Evolutionary conservation across 1,139 yeast genomes (phyloP), one percentile per base, ranked within the genome.

Genomic region (Lodderomyces beijingensis): DNA sequence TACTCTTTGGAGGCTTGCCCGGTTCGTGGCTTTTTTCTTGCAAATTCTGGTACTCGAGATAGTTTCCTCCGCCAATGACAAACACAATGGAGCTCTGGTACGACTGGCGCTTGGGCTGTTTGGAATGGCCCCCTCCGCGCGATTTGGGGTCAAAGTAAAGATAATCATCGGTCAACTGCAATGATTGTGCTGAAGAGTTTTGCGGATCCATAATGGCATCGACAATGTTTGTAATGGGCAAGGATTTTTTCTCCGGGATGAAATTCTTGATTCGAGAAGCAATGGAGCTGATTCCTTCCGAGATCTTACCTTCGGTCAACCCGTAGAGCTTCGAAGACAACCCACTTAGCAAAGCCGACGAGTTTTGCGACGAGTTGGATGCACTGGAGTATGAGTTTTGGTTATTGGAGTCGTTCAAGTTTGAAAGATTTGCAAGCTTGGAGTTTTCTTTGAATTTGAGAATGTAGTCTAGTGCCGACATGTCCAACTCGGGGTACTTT

Each of bases 61-160:
- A 91, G 56, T 86, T 89, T 30, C 97, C 98, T 21, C 98, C 98
- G 14, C 98, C 99, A 38, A 93, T 89, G 32, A 88, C 85, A 55
- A 91, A 93, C 12, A 91, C 95, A 36, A 86, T 64, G 3, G 95
- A 78, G 45, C 87, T 93, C 41, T 76, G 78, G 53, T 85, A 87
- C 10, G 80, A 65, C 48, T 82, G 88, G 52, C 95, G 77, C 54
- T 80, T 83, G 23, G 97, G 96, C 26, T 89, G 93, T 47, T 84
- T 79, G 5, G 95, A 76, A 46, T 83, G 89, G 2, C 95, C 82
- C 4, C 97, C 97, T 4, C 97, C 97, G 45, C 97, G 74, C 4
- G 86, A 79, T 46, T 78, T 80, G 17, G 98, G 96, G 55, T 91
- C 97, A 51, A 86, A 83, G 53, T 81, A 89, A 38, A 91, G 62